A percentile compares a stretch with the other conserved stretches of the same genome.
phyloP scores from a whole-genome alignment of 208 protist species.

The Herpetomonas muscarum region DNA sequence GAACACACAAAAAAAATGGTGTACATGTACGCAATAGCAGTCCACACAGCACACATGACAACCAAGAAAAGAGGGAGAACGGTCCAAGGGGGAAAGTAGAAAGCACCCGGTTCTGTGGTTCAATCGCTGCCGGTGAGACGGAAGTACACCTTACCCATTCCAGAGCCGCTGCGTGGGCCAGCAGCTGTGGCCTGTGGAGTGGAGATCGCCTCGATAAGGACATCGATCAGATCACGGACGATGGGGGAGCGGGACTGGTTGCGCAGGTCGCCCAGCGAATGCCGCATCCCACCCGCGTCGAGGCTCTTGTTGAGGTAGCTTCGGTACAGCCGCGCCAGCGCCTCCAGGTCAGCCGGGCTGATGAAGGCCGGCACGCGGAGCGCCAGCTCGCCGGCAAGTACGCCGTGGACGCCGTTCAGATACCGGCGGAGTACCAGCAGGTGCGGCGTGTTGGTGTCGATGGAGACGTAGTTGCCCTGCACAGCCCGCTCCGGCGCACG shows the following conservation, averaged over 20 bases:
- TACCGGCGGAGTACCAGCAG: conserved; percentile 66
- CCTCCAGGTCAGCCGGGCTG: conserved; percentile 35
- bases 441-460: conserved; percentile 53
- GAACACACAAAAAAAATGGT: not conserved
- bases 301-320: conserved; percentile 10
- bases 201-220: conserved; percentile 32
- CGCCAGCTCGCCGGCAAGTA: conserved; percentile 39
- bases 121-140: conserved; percentile 61
- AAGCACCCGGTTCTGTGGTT: not conserved
- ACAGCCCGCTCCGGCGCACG: conserved; percentile 45
- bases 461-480: conserved; percentile 40
- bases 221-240: conserved; percentile 46
- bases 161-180: not conserved
- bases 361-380: conserved; percentile 56
- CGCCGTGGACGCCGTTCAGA: conserved; percentile 31
- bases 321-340: conserved; percentile 33
- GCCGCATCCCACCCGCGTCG: conserved; percentile 32
- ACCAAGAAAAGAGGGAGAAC: conserved; percentile 7
- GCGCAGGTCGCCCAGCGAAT: conserved; percentile 35
- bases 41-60: not conserved
- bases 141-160: conserved; percentile 45
- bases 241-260: conserved; percentile 28
- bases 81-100: conserved; percentile 5
- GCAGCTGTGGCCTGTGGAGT: conserved; percentile 2
- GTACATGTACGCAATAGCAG: not conserved